Base-by-base conservation (phyloP, 2,329 filamentous ascomycete genomes). In the Phialophora macrospora region DNA sequence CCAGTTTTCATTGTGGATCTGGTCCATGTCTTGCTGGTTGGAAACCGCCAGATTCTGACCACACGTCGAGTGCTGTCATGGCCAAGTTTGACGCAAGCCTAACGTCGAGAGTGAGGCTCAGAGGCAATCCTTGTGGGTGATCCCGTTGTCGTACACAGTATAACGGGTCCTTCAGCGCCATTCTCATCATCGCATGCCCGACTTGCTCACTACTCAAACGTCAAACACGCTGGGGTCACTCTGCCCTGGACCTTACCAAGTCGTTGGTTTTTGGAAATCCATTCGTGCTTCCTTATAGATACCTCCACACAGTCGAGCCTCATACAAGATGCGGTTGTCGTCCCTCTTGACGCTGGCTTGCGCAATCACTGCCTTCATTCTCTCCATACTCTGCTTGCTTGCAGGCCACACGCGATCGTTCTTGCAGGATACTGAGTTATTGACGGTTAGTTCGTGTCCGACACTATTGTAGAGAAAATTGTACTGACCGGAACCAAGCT, bases 321-420 rank as follows among this genome's bases (percentile, higher is more conserved):
- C 32, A 32, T 22, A 32, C 59, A 62, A 30, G 17, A 84, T 85
- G 82, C 80, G 81, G 41, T 73, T 75, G n/a, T 72, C 77, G 34
- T 80, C 81, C 14, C 68, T 86, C 22, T 71, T 87, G n/a, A 84
- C 85, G 6, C 73, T 81, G 49, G 70, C 82, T 51, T 81, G 82
- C 68, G 80, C 82, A 66, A 79, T 84, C 26, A 81, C 80, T 32
- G 84, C 85, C 3, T 82, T 88, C 48, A 79, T 88, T 22, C 80
- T 89, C 51, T 81, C 82, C 20, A 81, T 88, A 70, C 78, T 88
- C 8, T 87, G 83, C 72, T 79, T 89, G 65, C 88, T 88, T 70
- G 86, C 87, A 1, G 87, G 87, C 44, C 80, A 82, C 44, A 85
- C 84, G 71, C 78, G 77, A 59, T 79, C 78, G 17, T 83, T 87